Conservation (phyloP, 371 early-diverging fungal species). For the Haplosporangium sp. region DNA sequence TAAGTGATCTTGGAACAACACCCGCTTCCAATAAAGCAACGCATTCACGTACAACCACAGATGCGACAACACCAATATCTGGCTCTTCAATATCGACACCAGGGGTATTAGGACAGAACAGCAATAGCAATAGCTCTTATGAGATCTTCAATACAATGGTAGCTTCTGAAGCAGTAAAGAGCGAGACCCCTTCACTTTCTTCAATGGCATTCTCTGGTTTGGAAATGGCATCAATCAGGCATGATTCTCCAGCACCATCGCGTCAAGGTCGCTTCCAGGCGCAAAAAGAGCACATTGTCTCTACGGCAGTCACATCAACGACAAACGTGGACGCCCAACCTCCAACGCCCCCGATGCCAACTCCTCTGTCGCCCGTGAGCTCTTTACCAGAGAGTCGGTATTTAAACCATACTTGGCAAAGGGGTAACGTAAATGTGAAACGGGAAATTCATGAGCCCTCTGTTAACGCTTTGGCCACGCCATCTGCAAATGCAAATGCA, state of each 20-base stretch:
- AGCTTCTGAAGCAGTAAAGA: not conserved
- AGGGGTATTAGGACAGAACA: not conserved
- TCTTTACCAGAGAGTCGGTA: conserved; percentile 9
- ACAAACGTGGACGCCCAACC: not conserved
- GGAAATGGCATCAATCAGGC: not conserved
- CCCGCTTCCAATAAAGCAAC: conserved; percentile 6
- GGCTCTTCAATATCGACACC: conserved; percentile 2
- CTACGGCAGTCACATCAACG: not conserved
- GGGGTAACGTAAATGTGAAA: conserved; percentile 7
- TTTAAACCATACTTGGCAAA: not conserved
- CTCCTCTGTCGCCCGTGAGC: conserved; percentile 19
- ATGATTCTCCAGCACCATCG: not conserved
- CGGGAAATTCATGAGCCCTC: not conserved
- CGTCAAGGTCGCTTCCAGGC: conserved; percentile 13
- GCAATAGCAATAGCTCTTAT: not conserved
- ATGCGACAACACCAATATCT: conserved; percentile 7
- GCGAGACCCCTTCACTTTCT: not conserved
- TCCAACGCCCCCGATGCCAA: conserved; percentile 2
- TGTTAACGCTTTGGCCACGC: not conserved
- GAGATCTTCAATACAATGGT: conserved; percentile 7
- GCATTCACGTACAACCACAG: conserved; percentile 8
- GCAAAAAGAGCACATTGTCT: conserved; percentile 1
- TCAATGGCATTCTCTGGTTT: not conserved
- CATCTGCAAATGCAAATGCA: conserved; percentile 7
- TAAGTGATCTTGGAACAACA: conserved; percentile 13